phyloP scores from a whole-genome alignment of 2,329 filamentous ascomycete species.

The Alternaria sp. region DNA sequence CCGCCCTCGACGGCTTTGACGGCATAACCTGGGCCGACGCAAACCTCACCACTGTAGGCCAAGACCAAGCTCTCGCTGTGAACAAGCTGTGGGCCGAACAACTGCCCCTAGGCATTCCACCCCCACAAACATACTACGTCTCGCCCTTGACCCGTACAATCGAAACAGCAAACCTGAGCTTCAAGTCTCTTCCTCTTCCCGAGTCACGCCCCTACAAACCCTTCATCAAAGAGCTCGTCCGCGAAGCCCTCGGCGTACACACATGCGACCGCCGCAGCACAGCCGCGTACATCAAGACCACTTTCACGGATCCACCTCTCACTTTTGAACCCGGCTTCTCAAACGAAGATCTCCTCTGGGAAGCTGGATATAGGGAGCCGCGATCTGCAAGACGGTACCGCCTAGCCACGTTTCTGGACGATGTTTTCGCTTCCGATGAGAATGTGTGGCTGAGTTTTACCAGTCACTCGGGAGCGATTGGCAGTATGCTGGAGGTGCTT shows the following conservation, averaged over 20 bases:
- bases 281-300: conserved; percentile 56
- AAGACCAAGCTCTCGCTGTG: conserved; percentile 64
- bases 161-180: conserved; percentile 68
- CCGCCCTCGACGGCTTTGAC: conserved; percentile 66
- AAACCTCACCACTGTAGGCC: conserved; percentile 63
- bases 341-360: conserved; percentile 63
- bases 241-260: conserved; percentile 71
- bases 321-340: conserved; percentile 65
- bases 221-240: conserved; percentile 67
- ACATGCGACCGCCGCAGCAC: conserved; percentile 69
- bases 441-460: conserved; percentile 60
- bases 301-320: conserved; percentile 56
- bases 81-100: conserved; percentile 63
- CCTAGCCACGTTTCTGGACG: conserved; percentile 53
- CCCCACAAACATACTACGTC: conserved; percentile 68
- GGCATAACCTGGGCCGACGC: conserved; percentile 68
- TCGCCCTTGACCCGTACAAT: conserved; percentile 70
- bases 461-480: conserved; percentile 65
- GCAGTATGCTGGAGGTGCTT: conserved; percentile 60
- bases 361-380: conserved; percentile 45
- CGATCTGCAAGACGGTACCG: conserved; percentile 29
- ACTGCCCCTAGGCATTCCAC: conserved; percentile 61
- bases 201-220: conserved; percentile 60
- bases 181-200: conserved; percentile 60
- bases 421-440: conserved; percentile 58